These are phyloP conservation scores for Thermomucor indicae-seudaticae DNA, from an alignment of 371 early-diverging fungal species.

Conservation along the genomic window DNA sequence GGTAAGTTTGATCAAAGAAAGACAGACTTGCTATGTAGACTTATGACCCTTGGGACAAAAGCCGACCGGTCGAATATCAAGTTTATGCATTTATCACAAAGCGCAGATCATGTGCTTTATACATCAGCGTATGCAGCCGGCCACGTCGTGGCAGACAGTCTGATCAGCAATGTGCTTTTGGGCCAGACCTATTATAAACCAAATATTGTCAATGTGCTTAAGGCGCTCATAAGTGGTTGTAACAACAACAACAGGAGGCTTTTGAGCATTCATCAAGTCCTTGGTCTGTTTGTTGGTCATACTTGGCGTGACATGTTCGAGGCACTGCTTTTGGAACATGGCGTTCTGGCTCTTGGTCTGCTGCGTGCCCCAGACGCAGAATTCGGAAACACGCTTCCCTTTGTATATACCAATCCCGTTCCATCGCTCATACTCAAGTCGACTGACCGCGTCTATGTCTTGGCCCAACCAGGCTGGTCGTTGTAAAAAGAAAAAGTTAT, in stretches of 20 bases:
- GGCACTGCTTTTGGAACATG: constrained; percentile 30
- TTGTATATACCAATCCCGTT: constrained; percentile 52
- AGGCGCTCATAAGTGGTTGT: constrained; percentile 43
- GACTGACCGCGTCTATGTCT: constrained; percentile 21
- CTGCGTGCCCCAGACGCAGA: constrained; percentile 39
- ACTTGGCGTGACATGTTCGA: constrained; percentile 39
- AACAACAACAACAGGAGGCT: constrained; percentile 14
- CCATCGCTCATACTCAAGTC: constrained; percentile 27
- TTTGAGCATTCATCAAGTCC: constrained; percentile 31
- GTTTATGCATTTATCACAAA: constrained; percentile 40
- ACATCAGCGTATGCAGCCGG: constrained; percentile 50
- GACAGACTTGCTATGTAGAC: not conserved
- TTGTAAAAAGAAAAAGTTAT: no score
- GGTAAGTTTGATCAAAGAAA: constrained; percentile 7
- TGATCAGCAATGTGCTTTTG: constrained; percentile 43
- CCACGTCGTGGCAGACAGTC: constrained; percentile 40
- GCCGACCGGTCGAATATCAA: constrained; percentile 45
- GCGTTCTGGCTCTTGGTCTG: constrained; percentile 41
- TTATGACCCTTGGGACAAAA: not conserved
- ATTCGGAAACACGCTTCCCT: constrained; percentile 42
- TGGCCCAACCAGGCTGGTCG: constrained; percentile 12
- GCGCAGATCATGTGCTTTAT: constrained; percentile 30
- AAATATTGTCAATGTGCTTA: constrained; percentile 48
- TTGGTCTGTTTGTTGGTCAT: constrained; percentile 29
- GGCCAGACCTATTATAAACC: constrained; percentile 50